Evolutionary conservation across 768 basidiomycete species (phyloP), one percentile per base, ranked within the genome.

Genomic region (Boletus coccyginus): DNA sequence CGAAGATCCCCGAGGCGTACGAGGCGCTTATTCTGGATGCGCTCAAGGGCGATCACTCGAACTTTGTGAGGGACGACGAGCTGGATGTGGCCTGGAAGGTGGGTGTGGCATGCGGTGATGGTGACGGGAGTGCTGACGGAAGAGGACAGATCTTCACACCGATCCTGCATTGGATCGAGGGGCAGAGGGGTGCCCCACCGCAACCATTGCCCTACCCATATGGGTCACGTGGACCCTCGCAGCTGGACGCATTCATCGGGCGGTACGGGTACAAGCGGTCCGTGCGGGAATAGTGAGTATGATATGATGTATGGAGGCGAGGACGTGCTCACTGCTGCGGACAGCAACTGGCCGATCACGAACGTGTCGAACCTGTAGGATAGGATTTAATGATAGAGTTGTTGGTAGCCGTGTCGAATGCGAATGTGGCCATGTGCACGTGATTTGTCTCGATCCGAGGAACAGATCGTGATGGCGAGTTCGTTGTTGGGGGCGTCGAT

Each of bases 71-170:
- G 59, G 84, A 98, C 71, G 96, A 99, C 73, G 96, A 99, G 74
- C 80, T 99, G 64, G 96, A 98, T 66, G 87, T 88, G 50, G 97
- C 96, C 3, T 99, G 96, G 96, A 97, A 96, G 87, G 92, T 91
- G 47, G 46, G 81, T 72, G 51, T 40, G 31, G 38, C 27, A 38
- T 19, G 3, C 14, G n/a, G 47, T 43, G 49, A 35, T 48, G 35
- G 35, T 36, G 45, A n/a, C 45, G 52, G 32, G 33, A 52, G 48
- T 48, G 48, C 56, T 62, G 53, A 61, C 33, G n/a, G 14, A 2
- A 43, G n/a, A 11, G 36, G 41, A 21, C 65, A 94, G 91, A 94
- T 95, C 66, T 94, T 94, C 77, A 94, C 93, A 24, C 94, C 92
- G 21, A 90, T 96, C 70, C 73, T 97, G 62, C 94, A 95, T 77